Evolutionary conservation across 345 rosid species (phyloP), one percentile per base, ranked within the genome.

Genomic region (Fremontodendron californicum): DNA sequence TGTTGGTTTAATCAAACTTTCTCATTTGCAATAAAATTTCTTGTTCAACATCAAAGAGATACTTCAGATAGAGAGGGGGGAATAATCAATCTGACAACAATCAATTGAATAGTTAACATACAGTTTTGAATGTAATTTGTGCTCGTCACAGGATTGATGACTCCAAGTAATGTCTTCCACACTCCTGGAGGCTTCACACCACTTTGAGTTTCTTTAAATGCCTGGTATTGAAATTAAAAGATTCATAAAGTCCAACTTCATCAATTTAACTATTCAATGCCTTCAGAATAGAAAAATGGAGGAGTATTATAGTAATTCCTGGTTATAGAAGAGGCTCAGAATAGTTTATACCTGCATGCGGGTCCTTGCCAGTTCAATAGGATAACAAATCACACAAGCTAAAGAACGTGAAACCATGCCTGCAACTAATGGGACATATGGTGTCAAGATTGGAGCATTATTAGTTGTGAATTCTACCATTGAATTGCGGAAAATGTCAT

Each of bases 311-410:
- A 33, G 18, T 48, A 49, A 61, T 57, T 45, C 33, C 62, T 12
- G 31, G 61, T 43, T 11, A 35, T 67, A 21, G 45, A 75, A 46
- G 33, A 40, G 62, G 57, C 3, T 25, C 21, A 21, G 25, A 55
- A 64, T 10, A 45, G 33, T n/a, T 49, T 62, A 62, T 81, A 95
- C 99, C 98, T 93, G 97, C 98, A 95, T 93, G 64, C 97, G 92
- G 15, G 99, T 93, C 64, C 93, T 89, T 63, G 99, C 99, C 82
- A 95, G 82, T 84, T 95, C 99, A 39, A 95, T 84, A 25, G 99
- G 99, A 49, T 95, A 95, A 73, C 94, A 90, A 73, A 91, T 84
- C 79, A 89, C 81, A 77, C 94, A 90, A 63, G 99, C 98, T 62
- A 95, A 85, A 31, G 99, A 92, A 52, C 98, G 96, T 63, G 98